Evolutionary conservation across 192 early-diverging fungal genomes (phyloP).

Genomic region (Endogone sp.): DNA sequence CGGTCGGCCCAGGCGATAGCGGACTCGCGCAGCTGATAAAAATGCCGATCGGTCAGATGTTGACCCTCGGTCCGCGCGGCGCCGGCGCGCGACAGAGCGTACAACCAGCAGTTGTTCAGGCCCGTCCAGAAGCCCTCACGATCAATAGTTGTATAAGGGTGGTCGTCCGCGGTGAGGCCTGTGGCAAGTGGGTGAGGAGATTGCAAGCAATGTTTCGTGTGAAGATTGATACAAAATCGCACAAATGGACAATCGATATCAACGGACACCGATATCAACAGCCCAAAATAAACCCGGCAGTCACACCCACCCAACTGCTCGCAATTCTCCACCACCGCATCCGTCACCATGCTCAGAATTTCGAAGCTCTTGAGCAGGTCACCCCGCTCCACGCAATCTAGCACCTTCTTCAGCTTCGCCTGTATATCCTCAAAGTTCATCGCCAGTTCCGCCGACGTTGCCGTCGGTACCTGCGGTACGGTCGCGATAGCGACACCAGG

Average conservation of each 20-base stretch:
- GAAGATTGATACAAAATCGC: too few relatives aligned
- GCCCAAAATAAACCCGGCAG: background rate
- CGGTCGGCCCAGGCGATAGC: constrained; percentile 67
- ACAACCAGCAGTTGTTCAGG: constrained; percentile 74
- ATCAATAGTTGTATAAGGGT: constrained; percentile 52
- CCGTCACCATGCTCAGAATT: constrained; percentile 61
- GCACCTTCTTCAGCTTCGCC: constrained; percentile 57
- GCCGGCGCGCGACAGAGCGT: constrained; percentile 56
- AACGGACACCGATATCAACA: background rate
- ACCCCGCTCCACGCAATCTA: constrained; percentile 58
- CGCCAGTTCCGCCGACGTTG: background rate
- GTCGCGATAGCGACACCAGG: background rate
- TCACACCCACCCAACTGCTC: constrained; percentile 51
- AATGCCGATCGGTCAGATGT: constrained; percentile 47
- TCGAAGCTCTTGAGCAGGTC: constrained; percentile 65
- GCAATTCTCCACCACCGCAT: constrained; percentile 62
- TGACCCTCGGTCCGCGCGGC: constrained; percentile 47
- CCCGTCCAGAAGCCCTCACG: constrained; percentile 68
- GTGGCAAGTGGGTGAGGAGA: background rate
- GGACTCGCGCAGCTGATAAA: constrained; percentile 53
- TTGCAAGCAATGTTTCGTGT: background rate
- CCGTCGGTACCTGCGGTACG: background rate
- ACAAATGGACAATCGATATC: background rate
- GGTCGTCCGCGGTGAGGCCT: constrained; percentile 54
- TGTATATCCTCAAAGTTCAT: constrained; percentile 51